Conservation (phyloP, 192 early-diverging fungal species). For the Spizellomyces punctatus region DNA sequence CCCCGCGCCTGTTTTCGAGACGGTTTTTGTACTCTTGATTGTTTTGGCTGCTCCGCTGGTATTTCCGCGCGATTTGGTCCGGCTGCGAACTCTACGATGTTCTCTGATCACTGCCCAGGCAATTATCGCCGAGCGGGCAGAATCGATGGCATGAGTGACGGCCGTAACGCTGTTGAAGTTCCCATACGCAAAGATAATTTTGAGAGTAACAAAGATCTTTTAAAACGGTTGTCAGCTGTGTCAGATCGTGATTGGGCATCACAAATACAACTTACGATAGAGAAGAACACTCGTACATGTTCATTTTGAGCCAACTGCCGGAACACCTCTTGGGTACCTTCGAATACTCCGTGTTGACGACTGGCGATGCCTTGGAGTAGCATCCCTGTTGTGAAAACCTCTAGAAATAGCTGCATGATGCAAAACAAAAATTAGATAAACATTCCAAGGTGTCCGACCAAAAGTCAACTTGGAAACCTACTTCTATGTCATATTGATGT, state of each 20-base stretch:
- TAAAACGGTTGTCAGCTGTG: neutral
- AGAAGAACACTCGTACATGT: constrained; percentile 30
- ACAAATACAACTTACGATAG: constrained; percentile 8
- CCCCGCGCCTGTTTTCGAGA: too few species aligned
- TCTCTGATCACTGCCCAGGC: constrained; percentile 31
- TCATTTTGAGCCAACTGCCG: constrained; percentile 31
- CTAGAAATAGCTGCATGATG: constrained; percentile 22
- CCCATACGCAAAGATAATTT: constrained; percentile 28
- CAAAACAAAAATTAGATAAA: neutral
- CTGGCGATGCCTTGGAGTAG: constrained; percentile 26
- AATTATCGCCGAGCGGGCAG: constrained; percentile 33
- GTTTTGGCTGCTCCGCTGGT: neutral
- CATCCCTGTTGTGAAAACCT: constrained; percentile 23
- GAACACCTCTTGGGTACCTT: constrained; percentile 31
- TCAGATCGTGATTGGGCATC: neutral
- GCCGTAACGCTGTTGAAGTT: constrained; percentile 11
- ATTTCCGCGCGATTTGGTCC: neutral
- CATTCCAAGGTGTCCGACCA: neutral
- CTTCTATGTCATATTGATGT: constrained; percentile 40
- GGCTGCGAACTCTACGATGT: constrained; percentile 15
- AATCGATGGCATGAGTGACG: constrained; percentile 31
- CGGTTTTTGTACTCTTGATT: neutral
- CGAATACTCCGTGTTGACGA: constrained; percentile 8
- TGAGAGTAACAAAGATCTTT: constrained; percentile 32
- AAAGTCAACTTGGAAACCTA: neutral